These are phyloP conservation scores for Paraconiothyrium brasiliense DNA, from an alignment of 2,329 filamentous ascomycete genomes.

Conservation along the genomic window DNA sequence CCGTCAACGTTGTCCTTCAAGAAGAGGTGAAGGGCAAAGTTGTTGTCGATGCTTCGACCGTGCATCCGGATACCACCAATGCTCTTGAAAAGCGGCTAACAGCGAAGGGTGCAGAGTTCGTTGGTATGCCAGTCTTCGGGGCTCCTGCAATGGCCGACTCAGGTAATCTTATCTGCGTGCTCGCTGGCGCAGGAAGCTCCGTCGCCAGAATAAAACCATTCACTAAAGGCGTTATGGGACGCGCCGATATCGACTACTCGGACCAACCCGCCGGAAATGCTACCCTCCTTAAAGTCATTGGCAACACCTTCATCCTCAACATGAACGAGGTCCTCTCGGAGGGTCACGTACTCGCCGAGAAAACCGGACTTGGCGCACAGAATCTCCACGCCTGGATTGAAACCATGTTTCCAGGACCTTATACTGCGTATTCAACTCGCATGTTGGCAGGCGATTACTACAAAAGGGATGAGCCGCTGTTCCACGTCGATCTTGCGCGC, in stretches of 20 bases:
- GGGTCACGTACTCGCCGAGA: slow-evolving; percentile 81
- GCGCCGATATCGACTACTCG: slow-evolving; percentile 74
- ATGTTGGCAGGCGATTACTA: slow-evolving; percentile 82
- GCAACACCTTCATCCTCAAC: slow-evolving; percentile 86
- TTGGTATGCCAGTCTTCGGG: slow-evolving; percentile 79
- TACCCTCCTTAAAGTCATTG: slow-evolving; percentile 79
- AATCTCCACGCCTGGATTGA: slow-evolving; percentile 77
- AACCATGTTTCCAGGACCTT: slow-evolving; percentile 77
- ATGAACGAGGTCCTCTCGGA: slow-evolving; percentile 84
- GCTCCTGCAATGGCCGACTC: slow-evolving; percentile 75
- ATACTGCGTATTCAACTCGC: slow-evolving; percentile 76
- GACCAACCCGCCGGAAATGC: slow-evolving; percentile 75
- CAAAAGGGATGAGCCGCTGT: slow-evolving; percentile 79
- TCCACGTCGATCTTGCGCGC: slow-evolving; percentile 80
- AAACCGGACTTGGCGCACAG: slow-evolving; percentile 76
- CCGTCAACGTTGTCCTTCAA: slow-evolving; percentile 67
- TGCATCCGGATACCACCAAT: slow-evolving; percentile 83
- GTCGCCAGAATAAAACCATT: slow-evolving; percentile 74
- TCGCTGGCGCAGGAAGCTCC: slow-evolving; percentile 69
- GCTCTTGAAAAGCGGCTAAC: slow-evolving; percentile 67
- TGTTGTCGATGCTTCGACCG: slow-evolving; percentile 86
- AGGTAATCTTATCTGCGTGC: slow-evolving; percentile 76
- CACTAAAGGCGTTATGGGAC: slow-evolving; percentile 76
- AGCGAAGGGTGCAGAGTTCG: slow-evolving; percentile 73
- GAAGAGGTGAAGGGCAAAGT: slow-evolving; percentile 73